Percentiles rank a stretch among this genome's conserved stretches.
phyloP scores from a whole-genome alignment of 331 rosid genomes.

The Acacia concinna region DNA sequence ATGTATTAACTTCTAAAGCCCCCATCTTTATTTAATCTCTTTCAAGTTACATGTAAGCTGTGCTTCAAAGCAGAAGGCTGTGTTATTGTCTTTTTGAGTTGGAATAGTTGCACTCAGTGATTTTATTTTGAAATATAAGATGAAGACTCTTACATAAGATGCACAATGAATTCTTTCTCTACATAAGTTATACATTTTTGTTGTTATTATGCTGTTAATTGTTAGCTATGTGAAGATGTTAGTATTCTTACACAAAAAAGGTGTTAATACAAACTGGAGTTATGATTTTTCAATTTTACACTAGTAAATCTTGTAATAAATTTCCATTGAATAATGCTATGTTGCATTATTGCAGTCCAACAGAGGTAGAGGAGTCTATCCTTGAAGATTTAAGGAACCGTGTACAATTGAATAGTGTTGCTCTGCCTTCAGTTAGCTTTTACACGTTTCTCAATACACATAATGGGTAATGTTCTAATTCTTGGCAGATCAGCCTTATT shows the following conservation, averaged over 20 bases:
- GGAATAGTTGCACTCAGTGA: neutral
- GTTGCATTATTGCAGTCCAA: constrained; percentile 60
- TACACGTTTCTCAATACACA: constrained; percentile 90
- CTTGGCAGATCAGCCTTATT: constrained; percentile 17
- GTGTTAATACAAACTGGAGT: constrained; percentile 14
- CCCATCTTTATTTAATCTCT: neutral
- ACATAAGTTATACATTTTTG: constrained; percentile 21
- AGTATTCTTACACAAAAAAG: neutral
- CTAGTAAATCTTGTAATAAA: neutral
- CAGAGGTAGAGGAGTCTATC: constrained; percentile 90
- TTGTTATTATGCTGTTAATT: constrained; percentile 11
- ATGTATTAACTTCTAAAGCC: constrained; percentile 57
- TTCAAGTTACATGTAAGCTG: constrained; percentile 5
- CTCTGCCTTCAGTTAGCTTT: constrained; percentile 93
- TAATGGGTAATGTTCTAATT: constrained; percentile 57
- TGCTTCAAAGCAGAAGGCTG: constrained; percentile 17
- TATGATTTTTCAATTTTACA: neutral
- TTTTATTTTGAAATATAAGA: constrained; percentile 14
- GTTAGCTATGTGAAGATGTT: neutral
- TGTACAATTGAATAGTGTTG: constrained; percentile 86
- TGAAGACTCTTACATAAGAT: neutral
- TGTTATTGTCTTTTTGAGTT: neutral
- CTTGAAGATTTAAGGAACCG: constrained; percentile 96
- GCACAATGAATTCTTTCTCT: neutral
- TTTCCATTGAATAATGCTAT: constrained; percentile 25